Percentiles rank a stretch among this genome's conserved stretches.
Evolutionary conservation across 2,329 filamentous ascomycete genomes (phyloP).

Genomic region (Cryphonectria nitschkei): DNA sequence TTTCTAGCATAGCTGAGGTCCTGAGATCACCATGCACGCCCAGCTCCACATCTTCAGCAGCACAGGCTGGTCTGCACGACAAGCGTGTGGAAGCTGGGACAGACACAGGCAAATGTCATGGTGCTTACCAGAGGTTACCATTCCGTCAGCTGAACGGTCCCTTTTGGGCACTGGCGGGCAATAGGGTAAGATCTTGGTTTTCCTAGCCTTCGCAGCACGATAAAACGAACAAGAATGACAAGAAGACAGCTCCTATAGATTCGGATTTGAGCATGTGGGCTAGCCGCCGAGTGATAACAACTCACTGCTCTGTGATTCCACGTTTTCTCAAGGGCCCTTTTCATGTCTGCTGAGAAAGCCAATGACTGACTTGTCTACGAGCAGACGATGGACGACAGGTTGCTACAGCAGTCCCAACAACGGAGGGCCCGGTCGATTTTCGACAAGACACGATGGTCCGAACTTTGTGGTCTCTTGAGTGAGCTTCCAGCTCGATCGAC

Average conservation of each 20-base stretch:
- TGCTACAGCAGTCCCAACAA: constrained; percentile 1
- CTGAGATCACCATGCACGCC: too few relatives aligned
- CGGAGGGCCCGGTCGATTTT: neutral
- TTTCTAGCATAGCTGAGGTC: too few relatives aligned
- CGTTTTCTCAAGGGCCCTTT: too few relatives aligned
- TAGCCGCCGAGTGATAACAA: too few relatives aligned
- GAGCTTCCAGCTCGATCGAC: neutral
- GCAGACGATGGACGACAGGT: neutral
- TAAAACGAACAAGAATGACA: too few relatives aligned
- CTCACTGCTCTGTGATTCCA: too few relatives aligned
- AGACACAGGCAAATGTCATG: neutral
- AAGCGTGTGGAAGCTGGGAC: neutral
- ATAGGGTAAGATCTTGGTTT: neutral
- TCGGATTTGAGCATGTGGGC: too few relatives aligned
- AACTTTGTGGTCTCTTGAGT: neutral
- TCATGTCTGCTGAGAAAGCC: too few relatives aligned
- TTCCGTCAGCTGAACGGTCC: neutral
- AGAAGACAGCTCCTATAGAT: too few relatives aligned
- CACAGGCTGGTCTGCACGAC: neutral
- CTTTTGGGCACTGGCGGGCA: neutral
- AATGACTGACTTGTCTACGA: neutral
- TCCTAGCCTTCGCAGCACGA: neutral
- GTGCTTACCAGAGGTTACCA: neutral
- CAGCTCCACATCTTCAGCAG: too few relatives aligned
- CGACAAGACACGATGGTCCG: neutral